These are phyloP conservation scores for Coffea canephora DNA, from an alignment of 257 asterid genomes.

Conservation along the genomic window DNA sequence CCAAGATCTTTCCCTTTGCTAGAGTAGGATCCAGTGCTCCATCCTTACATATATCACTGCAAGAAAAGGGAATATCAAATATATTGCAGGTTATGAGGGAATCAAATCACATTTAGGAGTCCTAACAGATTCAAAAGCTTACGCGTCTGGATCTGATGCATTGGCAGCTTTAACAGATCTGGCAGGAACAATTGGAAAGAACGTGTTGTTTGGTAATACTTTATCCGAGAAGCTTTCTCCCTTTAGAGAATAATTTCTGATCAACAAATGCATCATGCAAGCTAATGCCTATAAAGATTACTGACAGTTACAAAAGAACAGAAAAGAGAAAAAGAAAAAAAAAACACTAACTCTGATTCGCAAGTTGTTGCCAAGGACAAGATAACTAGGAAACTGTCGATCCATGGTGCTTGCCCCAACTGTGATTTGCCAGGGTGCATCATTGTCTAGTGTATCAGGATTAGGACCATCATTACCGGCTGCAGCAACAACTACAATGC, in stretches of 20 bases:
- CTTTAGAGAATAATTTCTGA: background rate
- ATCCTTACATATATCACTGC: conserved; percentile 42
- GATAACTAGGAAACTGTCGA: too few species aligned
- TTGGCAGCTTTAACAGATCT: conserved; percentile 32
- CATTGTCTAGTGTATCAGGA: background rate
- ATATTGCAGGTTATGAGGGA: too few species aligned
- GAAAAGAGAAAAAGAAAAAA: too few species aligned
- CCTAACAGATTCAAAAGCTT: conserved; percentile 4
- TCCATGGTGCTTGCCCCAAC: conserved; percentile 1
- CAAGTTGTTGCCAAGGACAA: too few species aligned
- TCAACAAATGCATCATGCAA: too few species aligned
- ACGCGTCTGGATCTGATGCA: conserved; percentile 39
- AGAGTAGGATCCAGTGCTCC: conserved; percentile 41
- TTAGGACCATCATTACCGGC: conserved; percentile 6
- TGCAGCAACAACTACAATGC: background rate
- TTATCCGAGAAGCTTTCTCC: conserved; percentile 41
- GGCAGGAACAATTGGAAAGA: conserved; percentile 40
- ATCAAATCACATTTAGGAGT: too few species aligned
- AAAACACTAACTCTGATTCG: too few species aligned
- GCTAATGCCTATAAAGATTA: too few species aligned
- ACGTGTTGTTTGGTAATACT: conserved; percentile 25
- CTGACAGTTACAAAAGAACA: too few species aligned
- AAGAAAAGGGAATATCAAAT: background rate
- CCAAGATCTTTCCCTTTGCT: conserved; percentile 57
- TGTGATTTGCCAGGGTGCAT: conserved; percentile 8